Evolutionary conservation across 2,329 filamentous ascomycete genomes (phyloP).

Genomic region (Neonectria sp.): DNA sequence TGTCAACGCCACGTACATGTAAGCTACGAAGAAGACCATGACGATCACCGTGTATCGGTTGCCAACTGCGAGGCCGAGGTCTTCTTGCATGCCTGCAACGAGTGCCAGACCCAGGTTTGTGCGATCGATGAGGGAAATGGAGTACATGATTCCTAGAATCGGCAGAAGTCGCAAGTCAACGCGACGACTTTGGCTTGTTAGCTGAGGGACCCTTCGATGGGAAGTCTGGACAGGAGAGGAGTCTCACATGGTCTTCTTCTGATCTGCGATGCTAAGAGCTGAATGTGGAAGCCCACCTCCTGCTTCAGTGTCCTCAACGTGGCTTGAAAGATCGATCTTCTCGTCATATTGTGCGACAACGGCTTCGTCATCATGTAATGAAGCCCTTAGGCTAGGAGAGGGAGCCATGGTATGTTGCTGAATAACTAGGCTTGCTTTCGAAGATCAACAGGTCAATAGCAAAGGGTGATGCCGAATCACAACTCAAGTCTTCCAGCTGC

Average conservation of each 20-base stretch:
- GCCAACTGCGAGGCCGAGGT: slow-evolving; percentile 13
- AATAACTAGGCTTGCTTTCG: background rate
- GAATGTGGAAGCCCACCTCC: background rate
- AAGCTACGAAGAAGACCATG: slow-evolving; percentile 22
- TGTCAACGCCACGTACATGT: slow-evolving; percentile 2
- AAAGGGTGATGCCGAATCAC: too few species aligned
- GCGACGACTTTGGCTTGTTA: slow-evolving; percentile 10
- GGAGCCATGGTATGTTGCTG: background rate
- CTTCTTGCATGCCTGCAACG: slow-evolving; percentile 23
- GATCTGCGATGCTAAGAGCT: background rate
- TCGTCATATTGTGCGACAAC: background rate
- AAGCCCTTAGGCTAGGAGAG: background rate
- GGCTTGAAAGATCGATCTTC: background rate
- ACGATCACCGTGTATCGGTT: slow-evolving; percentile 23
- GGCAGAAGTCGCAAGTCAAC: slow-evolving; percentile 20
- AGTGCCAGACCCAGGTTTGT: slow-evolving; percentile 20
- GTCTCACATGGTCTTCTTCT: slow-evolving; percentile 6
- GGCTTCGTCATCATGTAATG: background rate
- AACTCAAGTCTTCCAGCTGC: too few species aligned
- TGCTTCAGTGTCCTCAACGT: background rate
- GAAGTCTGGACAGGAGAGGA: too few species aligned
- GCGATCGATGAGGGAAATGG: slow-evolving; percentile 22
- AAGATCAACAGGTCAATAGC: background rate
- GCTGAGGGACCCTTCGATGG: background rate
- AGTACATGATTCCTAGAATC: slow-evolving; percentile 26